A percentile compares a stretch with the other conserved stretches of the same genome.
phyloP scores from a whole-genome alignment of 176 grass and related monocot genomes.

The Hordeum vulgare region MorexV3_pseudomolecules_assembly NC_058520.1:38012902-38013401 shows the following conservation, averaged over 20 bases:
- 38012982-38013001: background rate
- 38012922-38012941: slow-evolving; percentile 66
- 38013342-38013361: background rate
- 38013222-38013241: slow-evolving; percentile 52
- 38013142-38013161: slow-evolving; percentile 56
- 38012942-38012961: slow-evolving; percentile 65
- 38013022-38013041: background rate
- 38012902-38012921: slow-evolving; percentile 74
- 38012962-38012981: slow-evolving; percentile 53
- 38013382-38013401: background rate
- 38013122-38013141: slow-evolving; percentile 80
- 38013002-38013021: slow-evolving; percentile 18
- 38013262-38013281: background rate
- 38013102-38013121: slow-evolving; percentile 80
- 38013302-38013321: background rate
- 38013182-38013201: slow-evolving; percentile 64
- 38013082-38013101: slow-evolving; percentile 57
- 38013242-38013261: background rate
- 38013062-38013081: slow-evolving; percentile 67
- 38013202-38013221: slow-evolving; percentile 92
- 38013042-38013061: slow-evolving; percentile 60
- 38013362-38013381: slow-evolving; percentile 22
- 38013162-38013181: slow-evolving; percentile 31
- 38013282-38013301: background rate
- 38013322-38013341: background rate